Base-by-base conservation (phyloP, 2,329 filamentous ascomycete species). In the Septoria petroselini region DNA sequence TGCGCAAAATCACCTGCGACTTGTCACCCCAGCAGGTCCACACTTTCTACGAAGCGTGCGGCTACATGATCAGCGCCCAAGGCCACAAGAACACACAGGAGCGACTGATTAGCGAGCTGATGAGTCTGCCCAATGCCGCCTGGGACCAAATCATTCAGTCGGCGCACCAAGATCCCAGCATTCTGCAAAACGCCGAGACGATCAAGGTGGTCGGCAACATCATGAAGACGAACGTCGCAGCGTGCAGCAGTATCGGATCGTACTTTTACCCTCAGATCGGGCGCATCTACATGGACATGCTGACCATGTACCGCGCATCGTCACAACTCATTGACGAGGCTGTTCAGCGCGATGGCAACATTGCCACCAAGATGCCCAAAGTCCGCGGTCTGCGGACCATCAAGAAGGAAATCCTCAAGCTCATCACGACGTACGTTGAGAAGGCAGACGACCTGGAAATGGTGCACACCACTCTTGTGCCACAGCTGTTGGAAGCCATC, bases 221-320 rank as follows among this genome's bases (percentile, higher is more conserved):
- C 68, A 98, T 98, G 93, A 98, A 98, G 80, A 98, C 93, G 1
- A 98, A 98, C 63, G 93, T 98, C 3, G 91, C 94, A n/a, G 93
- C 93, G 29, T 98, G 93, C 70, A 88, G 88, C 29, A 97, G 93
- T 0, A 93, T 98, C 51, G 93, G 94, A 27, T 84, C 88, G 44
- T 98, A 97, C 73, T 98, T 98, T 71, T 96, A 95, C 66, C 91
- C 93, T 9, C 93, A 98, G 68, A 95, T 98, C 62, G 93, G 91
- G 33, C 86, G 90, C 50, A 97, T 98, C 61, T 98, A 97, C 70
- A 84, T 94, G 60, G 93, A 98, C 68, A 97, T 98, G 91, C 76
- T 98, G 50, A 91, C 93, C 64, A 98, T 98, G 94, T 98, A 97
- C 71, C 86, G 90, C 43, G 93, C 91, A 33, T 93, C 91, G n/a